These are phyloP conservation scores for Verticillium albo-atrum DNA, from an alignment of 2,329 filamentous ascomycete genomes.

Conservation along the genomic window DNA sequence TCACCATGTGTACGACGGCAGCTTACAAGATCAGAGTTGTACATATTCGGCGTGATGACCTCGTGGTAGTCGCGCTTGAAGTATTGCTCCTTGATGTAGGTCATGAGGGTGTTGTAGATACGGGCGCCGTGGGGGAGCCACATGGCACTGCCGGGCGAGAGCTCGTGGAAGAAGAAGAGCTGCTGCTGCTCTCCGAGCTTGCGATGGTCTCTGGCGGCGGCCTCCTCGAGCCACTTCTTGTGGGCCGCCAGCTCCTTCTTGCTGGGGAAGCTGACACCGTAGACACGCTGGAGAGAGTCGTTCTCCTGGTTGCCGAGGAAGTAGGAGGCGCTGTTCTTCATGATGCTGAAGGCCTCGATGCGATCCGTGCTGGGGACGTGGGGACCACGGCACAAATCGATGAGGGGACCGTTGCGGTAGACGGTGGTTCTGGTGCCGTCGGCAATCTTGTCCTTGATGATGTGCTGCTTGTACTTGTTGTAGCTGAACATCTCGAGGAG, in stretches of 20 bases:
- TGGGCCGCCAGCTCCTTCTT: constrained; percentile 94
- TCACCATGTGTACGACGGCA: not conserved
- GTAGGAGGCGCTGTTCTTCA: constrained; percentile 76
- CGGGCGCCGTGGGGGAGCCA: constrained; percentile 88
- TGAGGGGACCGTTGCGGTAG: constrained; percentile 88
- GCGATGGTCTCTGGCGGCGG: constrained; percentile 94
- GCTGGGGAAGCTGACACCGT: constrained; percentile 91
- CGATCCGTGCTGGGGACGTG: constrained; percentile 81
- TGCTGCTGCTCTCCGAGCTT: constrained; percentile 94
- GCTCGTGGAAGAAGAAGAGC: constrained; percentile 93
- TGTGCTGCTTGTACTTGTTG: constrained; percentile 98
- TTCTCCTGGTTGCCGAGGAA: constrained; percentile 93
- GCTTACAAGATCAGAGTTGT: constrained; percentile 66
- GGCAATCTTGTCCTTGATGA: constrained; percentile 88
- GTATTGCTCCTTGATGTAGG: constrained; percentile 81
- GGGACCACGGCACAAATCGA: constrained; percentile 92
- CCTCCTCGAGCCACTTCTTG: constrained; percentile 92
- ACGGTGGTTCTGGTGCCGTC: constrained; percentile 91
- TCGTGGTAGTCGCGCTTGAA: constrained; percentile 92
- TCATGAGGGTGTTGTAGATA: constrained; percentile 85
- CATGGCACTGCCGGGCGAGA: constrained; percentile 90
- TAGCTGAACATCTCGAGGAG: constrained; percentile 76
- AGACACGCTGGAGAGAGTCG: constrained; percentile 93
- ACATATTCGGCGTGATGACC: constrained; percentile 92
- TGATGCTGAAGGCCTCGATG: constrained; percentile 91